Conservation (phyloP, 2,329 filamentous ascomycete species). For the Clarireedia monteithiana region DNA sequence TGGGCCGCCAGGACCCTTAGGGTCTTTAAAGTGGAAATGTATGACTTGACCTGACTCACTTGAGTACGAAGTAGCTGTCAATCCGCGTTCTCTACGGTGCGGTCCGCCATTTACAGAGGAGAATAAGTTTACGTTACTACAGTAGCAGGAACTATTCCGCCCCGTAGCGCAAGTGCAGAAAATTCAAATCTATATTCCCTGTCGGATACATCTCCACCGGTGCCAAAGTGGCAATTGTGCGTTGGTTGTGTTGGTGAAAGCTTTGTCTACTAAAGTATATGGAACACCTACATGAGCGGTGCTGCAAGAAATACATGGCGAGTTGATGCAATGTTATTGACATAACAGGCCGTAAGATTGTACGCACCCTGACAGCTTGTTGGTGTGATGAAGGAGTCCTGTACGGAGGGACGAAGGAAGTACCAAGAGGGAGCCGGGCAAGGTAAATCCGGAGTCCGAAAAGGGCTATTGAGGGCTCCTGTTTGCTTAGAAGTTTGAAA, state of each 20-base stretch:
- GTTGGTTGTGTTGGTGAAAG: too few relatives aligned
- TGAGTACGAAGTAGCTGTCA: too few relatives aligned
- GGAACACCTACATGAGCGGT: constrained; percentile 4
- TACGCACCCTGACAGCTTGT: neutral
- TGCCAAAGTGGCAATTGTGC: too few relatives aligned
- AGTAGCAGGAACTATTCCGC: neutral
- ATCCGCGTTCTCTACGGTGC: neutral
- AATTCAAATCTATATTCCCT: too few relatives aligned
- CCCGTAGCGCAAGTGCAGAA: neutral
- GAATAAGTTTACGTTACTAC: neutral
- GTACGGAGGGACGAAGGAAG: too few relatives aligned
- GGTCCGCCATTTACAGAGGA: neutral
- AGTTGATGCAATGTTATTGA: too few relatives aligned
- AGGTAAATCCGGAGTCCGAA: too few relatives aligned
- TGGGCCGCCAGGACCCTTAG: neutral
- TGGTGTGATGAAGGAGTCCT: too few relatives aligned
- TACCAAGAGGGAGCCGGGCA: too few relatives aligned
- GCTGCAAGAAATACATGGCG: constrained; percentile 5
- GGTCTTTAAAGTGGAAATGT: neutral
- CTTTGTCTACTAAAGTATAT: neutral
- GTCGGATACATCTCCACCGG: too few relatives aligned
- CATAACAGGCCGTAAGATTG: neutral
- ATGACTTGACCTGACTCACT: too few relatives aligned
- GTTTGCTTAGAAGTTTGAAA: neutral
- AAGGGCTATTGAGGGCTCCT: too few relatives aligned